Evolutionary conservation across 1,139 yeast species (phyloP), one percentile per base, ranked within the genome.

Genomic region (Pneumocystis wakefieldiae): DNA sequence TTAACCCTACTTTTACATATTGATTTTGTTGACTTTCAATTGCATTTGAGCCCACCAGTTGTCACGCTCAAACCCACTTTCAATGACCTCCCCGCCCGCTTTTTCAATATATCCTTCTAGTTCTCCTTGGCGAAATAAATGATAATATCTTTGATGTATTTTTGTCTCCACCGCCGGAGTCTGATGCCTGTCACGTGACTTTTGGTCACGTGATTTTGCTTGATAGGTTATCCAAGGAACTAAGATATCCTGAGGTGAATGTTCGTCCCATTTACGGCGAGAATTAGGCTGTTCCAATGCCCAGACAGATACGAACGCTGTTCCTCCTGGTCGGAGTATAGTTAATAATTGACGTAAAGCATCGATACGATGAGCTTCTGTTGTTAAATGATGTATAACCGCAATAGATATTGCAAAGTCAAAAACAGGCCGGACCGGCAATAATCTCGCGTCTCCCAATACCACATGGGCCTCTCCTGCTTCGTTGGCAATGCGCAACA

Each of bases 361-460:
- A 32, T 81, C 81, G 0, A 86, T 73, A 63, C 98, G 79, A 69
- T 98, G 80, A 67, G 83, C 85, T 29, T 80, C 81, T 0, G 95
- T 88, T n/a, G 95, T 81, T 76, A 94, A 90, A 73, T 92, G 98
- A 71, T 92, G 98, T 24, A 92, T 85, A 17, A 94, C 98, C 0
- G 98, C 98, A 62, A 92, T 91, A 14, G 95, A 86, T 39, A 94
- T 87, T 3, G 95, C 97, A 77, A 92, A 92, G 70, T 92, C 97
- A 42, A 87, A 86, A 28, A 57, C 12, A 1, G 77, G 74, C 17
- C 74, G 69, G 39, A 77, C 74, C 1, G 78, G 78, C 73, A 86
- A 94, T 8, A 96, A 96, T 65, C 87, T 75, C 39, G 73, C 71
- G 65, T 89, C 76, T 1, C 94, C 95, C 73, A 90, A 97, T 1